phyloP scores from a whole-genome alignment of 164 flowering plant species.

The Annona cherimola region DNA sequence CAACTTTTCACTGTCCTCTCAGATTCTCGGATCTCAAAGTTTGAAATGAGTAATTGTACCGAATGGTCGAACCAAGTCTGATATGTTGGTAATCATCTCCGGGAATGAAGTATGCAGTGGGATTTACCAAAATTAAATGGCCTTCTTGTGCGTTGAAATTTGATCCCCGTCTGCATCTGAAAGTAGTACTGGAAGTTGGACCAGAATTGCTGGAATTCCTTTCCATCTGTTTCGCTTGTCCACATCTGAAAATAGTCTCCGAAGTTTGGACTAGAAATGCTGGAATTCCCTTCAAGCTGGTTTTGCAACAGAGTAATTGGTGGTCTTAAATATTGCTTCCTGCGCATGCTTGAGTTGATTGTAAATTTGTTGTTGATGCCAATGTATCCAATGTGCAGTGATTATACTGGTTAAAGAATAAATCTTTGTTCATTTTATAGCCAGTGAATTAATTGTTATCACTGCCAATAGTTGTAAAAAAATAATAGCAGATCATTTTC shows the following conservation, averaged over 20 bases:
- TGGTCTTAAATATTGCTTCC: background rate
- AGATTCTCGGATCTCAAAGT: slow-evolving; percentile 60
- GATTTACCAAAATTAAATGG: background rate
- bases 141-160: background rate
- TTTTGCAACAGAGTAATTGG: slow-evolving; percentile 1
- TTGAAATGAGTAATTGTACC: slow-evolving; percentile 41
- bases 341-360: background rate
- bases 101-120: slow-evolving; percentile 1
- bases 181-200: background rate
- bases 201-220: background rate
- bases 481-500: too few species aligned
- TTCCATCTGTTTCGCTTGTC: background rate
- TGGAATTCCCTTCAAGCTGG: background rate
- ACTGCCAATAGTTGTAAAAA: background rate
- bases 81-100: background rate
- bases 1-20: slow-evolving; percentile 72
- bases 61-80: slow-evolving; percentile 1
- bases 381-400: background rate
- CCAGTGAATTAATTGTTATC: background rate
- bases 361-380: background rate
- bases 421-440: background rate
- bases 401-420: background rate
- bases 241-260: background rate
- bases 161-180: background rate
- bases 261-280: background rate